Percentiles rank a stretch among this genome's conserved stretches.
Conservation (phyloP, 2,329 filamentous ascomycete genomes). For the Aspergillus intermedius region DNA sequence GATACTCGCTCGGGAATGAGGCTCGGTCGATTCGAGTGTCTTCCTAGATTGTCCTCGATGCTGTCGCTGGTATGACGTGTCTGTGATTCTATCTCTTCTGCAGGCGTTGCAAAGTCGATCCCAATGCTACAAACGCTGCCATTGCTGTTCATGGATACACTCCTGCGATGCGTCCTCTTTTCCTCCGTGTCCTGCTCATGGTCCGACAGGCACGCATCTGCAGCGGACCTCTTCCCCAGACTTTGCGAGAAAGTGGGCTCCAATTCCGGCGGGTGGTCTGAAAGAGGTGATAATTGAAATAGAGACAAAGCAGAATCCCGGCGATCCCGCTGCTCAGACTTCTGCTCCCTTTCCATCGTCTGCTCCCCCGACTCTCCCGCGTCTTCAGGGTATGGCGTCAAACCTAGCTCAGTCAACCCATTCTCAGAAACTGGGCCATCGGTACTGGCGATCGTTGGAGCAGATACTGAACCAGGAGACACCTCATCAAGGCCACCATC, state of each 20-base stretch:
- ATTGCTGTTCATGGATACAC: neutral
- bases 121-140: neutral
- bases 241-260: neutral
- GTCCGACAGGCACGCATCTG: conserved; percentile 22
- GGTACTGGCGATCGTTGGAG: neutral
- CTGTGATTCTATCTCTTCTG: too few relatives aligned
- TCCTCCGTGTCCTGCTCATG: conserved; percentile 4
- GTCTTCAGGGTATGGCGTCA: neutral
- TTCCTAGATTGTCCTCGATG: neutral
- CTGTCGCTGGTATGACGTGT: neutral
- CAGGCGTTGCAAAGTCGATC: neutral
- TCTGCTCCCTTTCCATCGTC: too few relatives aligned
- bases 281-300: too few relatives aligned
- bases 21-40: neutral
- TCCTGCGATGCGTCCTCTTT: neutral
- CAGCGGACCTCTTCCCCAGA: conserved; percentile 22
- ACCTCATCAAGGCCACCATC: too few relatives aligned
- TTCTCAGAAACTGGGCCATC: neutral
- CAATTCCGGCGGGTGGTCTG: too few relatives aligned
- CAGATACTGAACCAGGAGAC: too few relatives aligned
- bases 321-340: too few relatives aligned
- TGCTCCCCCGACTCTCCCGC: neutral
- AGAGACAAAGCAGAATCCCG: too few relatives aligned
- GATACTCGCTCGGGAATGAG: neutral
- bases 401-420: neutral